These are phyloP conservation scores for Triticum monococcum DNA, from an alignment of 176 grass and related monocot species.

Conservation along the genomic window DNA sequence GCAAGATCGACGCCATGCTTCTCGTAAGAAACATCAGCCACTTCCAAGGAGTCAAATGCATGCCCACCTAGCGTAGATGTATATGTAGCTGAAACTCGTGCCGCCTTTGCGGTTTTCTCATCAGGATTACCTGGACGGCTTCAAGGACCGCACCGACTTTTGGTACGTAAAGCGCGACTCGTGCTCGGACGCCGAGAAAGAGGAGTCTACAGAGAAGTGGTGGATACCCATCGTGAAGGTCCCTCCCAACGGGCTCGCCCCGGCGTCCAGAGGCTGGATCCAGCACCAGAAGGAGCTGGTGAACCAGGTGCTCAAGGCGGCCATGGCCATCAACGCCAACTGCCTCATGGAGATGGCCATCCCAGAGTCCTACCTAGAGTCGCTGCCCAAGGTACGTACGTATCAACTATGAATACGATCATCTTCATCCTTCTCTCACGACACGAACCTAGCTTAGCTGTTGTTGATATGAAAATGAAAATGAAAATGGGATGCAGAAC, in stretches of 20 bases:
- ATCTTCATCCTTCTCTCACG: too few species aligned
- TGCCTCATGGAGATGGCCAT: conserved; percentile 94
- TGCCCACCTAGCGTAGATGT: neutral
- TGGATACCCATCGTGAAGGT: conserved; percentile 92
- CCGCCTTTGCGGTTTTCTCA: neutral
- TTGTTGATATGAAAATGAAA: too few species aligned
- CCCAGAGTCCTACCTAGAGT: conserved; percentile 73
- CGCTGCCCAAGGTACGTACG: conserved; percentile 70
- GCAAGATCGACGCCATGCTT: conserved; percentile 84
- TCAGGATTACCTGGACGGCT: conserved; percentile 87
- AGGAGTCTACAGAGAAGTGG: conserved; percentile 73
- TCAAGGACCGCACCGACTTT: conserved; percentile 81
- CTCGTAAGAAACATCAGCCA: conserved; percentile 36
- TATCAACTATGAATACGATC: too few species aligned
- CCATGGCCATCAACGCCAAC: conserved; percentile 98
- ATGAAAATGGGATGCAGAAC: conserved; percentile 42
- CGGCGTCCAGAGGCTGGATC: conserved; percentile 58
- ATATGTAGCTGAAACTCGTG: too few species aligned
- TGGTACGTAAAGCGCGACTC: conserved; percentile 85
- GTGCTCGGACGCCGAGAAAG: conserved; percentile 50
- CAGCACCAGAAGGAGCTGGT: conserved; percentile 76
- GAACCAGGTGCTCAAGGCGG: conserved; percentile 94
- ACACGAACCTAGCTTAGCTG: too few species aligned
- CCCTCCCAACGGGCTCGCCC: conserved; percentile 53
- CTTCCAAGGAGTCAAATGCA: neutral